A percentile compares a stretch with the other conserved stretches of the same genome.
These are phyloP conservation scores for Candolleomyces aberdarensis DNA, from an alignment of 768 basidiomycete species.

Conservation along the genomic window DNA sequence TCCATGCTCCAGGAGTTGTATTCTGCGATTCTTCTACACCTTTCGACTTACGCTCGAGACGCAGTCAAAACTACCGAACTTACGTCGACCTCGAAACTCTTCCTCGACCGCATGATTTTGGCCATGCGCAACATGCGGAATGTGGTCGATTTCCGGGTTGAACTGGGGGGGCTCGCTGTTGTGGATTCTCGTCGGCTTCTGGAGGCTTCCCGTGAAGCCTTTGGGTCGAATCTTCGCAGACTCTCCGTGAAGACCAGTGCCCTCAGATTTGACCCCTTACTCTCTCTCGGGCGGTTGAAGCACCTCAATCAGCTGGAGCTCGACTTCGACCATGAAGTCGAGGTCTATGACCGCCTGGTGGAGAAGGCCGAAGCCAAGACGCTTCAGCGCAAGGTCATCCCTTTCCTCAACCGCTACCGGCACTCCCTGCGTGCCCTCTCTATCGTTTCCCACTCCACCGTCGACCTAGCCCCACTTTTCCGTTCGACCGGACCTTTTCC, in stretches of 20 bases:
- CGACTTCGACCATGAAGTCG: not conserved
- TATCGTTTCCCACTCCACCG: not conserved
- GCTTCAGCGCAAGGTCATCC: not conserved
- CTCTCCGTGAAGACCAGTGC: not conserved
- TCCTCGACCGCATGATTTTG: not conserved
- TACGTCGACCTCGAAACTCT: not conserved
- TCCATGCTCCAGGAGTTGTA: no score
- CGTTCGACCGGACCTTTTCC: not conserved
- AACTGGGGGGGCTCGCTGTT: not conserved
- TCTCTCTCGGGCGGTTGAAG: not conserved
- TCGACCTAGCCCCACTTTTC: not conserved
- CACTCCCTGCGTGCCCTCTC: not conserved
- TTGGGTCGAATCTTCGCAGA: not conserved
- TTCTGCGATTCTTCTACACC: not conserved
- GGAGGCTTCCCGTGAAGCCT: not conserved
- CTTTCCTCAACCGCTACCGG: not conserved
- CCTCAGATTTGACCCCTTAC: not conserved
- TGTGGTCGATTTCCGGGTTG: not conserved
- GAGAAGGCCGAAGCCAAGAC: not conserved
- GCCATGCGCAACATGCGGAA: not conserved
- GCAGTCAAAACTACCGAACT: not conserved
- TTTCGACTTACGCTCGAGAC: not conserved
- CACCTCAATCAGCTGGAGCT: not conserved
- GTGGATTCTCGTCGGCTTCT: not conserved
- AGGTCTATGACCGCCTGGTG: not conserved